phyloP scores from a whole-genome alignment of 306 rosid species.

The Begonia masoniana region DNA sequence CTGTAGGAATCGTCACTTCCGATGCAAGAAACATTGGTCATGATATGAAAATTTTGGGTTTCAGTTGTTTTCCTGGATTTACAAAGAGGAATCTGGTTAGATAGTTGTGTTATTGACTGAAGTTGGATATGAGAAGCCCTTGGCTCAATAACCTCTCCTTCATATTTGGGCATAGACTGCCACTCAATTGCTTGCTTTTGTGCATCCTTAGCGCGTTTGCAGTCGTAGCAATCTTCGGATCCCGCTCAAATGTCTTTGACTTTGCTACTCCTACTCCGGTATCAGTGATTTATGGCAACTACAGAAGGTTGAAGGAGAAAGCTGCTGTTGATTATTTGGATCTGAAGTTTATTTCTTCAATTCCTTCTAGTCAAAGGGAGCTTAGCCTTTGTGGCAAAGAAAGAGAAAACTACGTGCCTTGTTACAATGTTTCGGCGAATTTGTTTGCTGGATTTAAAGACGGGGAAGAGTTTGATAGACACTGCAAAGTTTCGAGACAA shows the following conservation, averaged over 20 bases:
- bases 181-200: conserved; percentile 62
- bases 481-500: conserved; percentile 42
- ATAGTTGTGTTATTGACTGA: too few species aligned
- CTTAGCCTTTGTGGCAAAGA: conserved; percentile 73
- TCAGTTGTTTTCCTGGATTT: too few species aligned
- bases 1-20: too few species aligned
- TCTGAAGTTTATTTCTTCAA: conserved; percentile 50
- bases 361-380: conserved; percentile 46
- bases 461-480: conserved; percentile 92
- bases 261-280: conserved; percentile 23
- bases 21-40: conserved; percentile 13
- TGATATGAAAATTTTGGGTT: too few species aligned
- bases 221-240: conserved; percentile 50
- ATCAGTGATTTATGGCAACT: conserved; percentile 53
- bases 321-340: conserved; percentile 75
- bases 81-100: too few species aligned
- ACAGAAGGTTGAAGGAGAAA: conserved; percentile 88
- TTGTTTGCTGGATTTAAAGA: conserved; percentile 51
- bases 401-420: conserved; percentile 81
- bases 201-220: conserved; percentile 57
- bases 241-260: conserved; percentile 47
- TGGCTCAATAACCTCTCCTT: conserved; percentile 63
- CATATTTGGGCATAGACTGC: conserved; percentile 57
- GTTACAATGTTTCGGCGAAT: conserved; percentile 73
- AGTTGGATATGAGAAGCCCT: conserved; percentile 79